Evolutionary conservation across 116 monocot genomes (phyloP), one percentile per base, ranked within the genome.

Genomic region (Zostera marina): DNA sequence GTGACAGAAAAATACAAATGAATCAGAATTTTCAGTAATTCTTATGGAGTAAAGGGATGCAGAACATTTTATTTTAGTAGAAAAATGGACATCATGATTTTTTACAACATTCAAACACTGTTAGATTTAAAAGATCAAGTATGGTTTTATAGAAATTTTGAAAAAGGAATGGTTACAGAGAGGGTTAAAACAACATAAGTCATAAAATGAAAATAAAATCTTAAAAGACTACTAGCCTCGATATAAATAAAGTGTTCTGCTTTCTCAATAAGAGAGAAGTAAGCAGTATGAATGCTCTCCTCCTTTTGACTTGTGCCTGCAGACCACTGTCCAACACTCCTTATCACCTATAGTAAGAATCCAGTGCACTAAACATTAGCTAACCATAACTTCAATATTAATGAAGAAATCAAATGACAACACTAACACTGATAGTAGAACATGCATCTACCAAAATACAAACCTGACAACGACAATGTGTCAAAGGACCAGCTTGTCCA

Each of bases 271-370:
- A 90, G 68, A 61, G 83, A 78, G 59, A 75, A 47, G 47, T 98
- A 90, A 48, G 98, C 85, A 60, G 73, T 85, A 66, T 98, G 98
- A 70, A 98, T 98, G 69, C 98, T 98, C 67, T 83, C 86, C 75
- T 98, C 98, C 47, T 70, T 98, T 75, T 81, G 90, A 47, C 76
- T 74, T 41, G 90, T 90, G 64, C 98, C 98, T 61, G 86, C 83
- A 60, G 98, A 98, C 98, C 98, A 98, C 23, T 80, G 80, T 32
- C 74, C 74, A 52, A 90, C 86, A 66, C 98, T 98, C 68, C 98
- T 78, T 44, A 98, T 68, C 69, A 98, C 67, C 98, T 98, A 56
- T 60, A 9, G 45, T 23, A 24, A 19, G 45, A 24, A 10, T 8
- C 3, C 46, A 45, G 15, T 8, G 23, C 14, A 47, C 25, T 19